A percentile compares a stretch with the other conserved stretches of the same genome.
phyloP scores from a whole-genome alignment of 2,329 filamentous ascomycete genomes.

The Phialemonium atrogriseum region DNA sequence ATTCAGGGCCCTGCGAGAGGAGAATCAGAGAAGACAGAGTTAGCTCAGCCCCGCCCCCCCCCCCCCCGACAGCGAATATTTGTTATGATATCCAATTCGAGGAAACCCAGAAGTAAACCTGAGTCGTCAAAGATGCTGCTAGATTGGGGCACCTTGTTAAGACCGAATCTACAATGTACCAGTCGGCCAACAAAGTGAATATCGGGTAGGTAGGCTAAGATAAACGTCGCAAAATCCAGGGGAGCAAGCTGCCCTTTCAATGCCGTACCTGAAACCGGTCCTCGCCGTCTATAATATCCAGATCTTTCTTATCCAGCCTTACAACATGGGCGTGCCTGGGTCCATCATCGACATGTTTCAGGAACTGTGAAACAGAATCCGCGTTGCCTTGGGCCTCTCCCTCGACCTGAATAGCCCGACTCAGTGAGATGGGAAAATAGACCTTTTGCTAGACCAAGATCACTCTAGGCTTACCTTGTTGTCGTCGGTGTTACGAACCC shows the following conservation, averaged over 20 bases:
- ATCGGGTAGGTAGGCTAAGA: no score
- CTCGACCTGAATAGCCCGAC: slow-evolving; percentile 54
- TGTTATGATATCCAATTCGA: no score
- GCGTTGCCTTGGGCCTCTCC: slow-evolving; percentile 79
- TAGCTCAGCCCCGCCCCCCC: no score
- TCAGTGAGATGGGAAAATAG: slow-evolving; percentile 6
- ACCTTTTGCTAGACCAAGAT: neutral
- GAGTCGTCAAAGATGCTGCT: no score
- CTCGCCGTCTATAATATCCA: slow-evolving; percentile 60
- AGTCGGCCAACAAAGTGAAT: no score
- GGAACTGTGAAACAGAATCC: slow-evolving; percentile 56
- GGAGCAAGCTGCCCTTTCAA: no score
- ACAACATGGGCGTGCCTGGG: slow-evolving; percentile 65
- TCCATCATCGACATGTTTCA: slow-evolving; percentile 68
- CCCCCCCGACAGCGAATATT: no score
- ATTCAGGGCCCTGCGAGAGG: slow-evolving; percentile 54
- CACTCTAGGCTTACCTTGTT: slow-evolving; percentile 37
- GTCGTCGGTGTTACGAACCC: slow-evolving; percentile 51
- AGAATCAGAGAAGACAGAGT: no score
- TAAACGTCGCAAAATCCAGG: no score
- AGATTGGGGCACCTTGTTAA: no score
- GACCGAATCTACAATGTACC: no score
- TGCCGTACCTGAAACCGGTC: slow-evolving; percentile 51
- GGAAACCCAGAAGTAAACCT: no score
- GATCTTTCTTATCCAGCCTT: slow-evolving; percentile 61